phyloP scores from a whole-genome alignment of 2,329 filamentous ascomycete species.

The Cladosporium velox region DNA sequence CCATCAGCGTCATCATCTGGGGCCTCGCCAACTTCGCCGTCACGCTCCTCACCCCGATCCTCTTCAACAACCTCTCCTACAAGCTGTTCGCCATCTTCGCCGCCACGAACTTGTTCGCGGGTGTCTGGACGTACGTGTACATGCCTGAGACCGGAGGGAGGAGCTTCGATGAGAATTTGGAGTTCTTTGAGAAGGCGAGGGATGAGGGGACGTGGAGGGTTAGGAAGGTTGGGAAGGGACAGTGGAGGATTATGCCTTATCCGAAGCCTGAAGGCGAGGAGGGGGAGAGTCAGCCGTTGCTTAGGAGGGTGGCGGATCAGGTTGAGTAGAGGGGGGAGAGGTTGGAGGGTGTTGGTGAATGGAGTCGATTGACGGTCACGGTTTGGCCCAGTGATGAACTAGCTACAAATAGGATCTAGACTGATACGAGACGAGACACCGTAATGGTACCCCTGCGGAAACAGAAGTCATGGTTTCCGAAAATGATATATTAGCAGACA shows the following conservation, averaged over 20 bases:
- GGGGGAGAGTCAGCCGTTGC: slow-evolving; percentile 49
- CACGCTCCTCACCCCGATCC: slow-evolving; percentile 59
- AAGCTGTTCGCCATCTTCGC: slow-evolving; percentile 61
- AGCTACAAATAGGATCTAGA: neutral
- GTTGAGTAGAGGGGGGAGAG: slow-evolving; percentile 16
- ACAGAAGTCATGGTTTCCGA: too few species aligned
- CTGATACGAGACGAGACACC: neutral
- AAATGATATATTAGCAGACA: too few species aligned
- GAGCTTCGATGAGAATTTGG: slow-evolving; percentile 62
- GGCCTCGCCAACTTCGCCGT: slow-evolving; percentile 60
- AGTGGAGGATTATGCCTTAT: slow-evolving; percentile 51
- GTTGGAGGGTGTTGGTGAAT: neutral
- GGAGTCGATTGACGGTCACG: neutral
- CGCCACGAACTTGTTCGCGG: slow-evolving; percentile 57
- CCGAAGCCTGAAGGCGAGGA: slow-evolving; percentile 41
- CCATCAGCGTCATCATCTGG: slow-evolving; percentile 58
- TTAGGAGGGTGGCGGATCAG: slow-evolving; percentile 49
- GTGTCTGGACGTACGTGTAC: slow-evolving; percentile 56
- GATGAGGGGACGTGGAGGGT: slow-evolving; percentile 58
- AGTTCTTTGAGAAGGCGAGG: slow-evolving; percentile 58
- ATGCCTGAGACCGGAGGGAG: slow-evolving; percentile 59
- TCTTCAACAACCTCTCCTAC: slow-evolving; percentile 62
- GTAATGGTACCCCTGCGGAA: too few species aligned
- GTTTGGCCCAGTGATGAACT: neutral
- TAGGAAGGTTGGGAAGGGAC: slow-evolving; percentile 54